Evolutionary conservation across 306 rosid genomes (phyloP), one percentile per base, ranked within the genome.

Genomic region (Dryas octopetala): DNA sequence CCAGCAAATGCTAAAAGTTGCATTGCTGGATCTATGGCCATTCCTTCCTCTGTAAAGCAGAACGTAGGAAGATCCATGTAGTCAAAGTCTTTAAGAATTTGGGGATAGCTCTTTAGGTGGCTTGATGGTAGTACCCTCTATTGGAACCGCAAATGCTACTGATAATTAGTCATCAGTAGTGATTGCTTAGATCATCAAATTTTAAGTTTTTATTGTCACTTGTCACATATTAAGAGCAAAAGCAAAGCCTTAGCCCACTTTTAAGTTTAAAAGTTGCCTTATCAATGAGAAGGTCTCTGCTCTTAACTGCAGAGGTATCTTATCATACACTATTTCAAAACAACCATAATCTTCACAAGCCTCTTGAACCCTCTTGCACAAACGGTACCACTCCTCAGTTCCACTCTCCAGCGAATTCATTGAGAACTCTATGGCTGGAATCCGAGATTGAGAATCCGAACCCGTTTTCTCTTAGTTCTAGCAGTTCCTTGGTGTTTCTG

Each of bases 301-400:
- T 68, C 73, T 68, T 15, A 28, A 50, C 73, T 68, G 73, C 23
- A 12, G 58, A 14, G 73, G 47, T 50, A 49, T 68, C 60, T 28
- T 68, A 2, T 68, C 60, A 13, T 68, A 68, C 46, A 50, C 12
- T 28, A 68, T 3, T 28, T 50, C 58, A 32, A 68, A 68, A 55
- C 73, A 68, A 26, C 73, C 88, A 1, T 79, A 73, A 26, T 15
- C 81, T 63, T 83, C 89, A 51, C 77, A 83, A n/a, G 89, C 85
- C 82, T 88, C 90, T 69, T 61, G 61, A 55, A 86, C 90, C 73
- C 43, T 82, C 81, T 50, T 69, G 82, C 85, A 66, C 88, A 77
- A 46, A 8, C 15, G 60, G 41, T 70, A 61, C 92, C 85, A 1
- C 11, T 49, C 67, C 50, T 77, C 84, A 28, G 76, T 57, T 28